Evolutionary conservation across 2,329 filamentous ascomycete genomes (phyloP).

Genomic region (Colletotrichum orchidophilum): DNA sequence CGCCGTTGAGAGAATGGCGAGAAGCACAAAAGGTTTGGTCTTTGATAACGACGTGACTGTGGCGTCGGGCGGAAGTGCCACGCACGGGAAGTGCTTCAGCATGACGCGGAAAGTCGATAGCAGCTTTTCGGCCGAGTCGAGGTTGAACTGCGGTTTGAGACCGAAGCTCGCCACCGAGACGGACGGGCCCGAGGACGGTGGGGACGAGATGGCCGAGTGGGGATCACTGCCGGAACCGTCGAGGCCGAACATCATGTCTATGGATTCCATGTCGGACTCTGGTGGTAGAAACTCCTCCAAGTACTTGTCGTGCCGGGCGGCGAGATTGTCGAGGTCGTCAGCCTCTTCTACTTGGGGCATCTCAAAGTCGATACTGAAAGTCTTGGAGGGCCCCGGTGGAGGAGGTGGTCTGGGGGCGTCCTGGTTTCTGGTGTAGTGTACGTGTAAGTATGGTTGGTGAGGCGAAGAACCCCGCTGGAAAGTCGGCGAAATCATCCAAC

Average conservation of each 20-base stretch:
- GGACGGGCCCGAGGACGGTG: slow-evolving; percentile 36
- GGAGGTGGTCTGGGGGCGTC: slow-evolving; percentile 38
- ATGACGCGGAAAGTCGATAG: slow-evolving; percentile 55
- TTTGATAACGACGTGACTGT: slow-evolving; percentile 55
- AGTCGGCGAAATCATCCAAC: neutral
- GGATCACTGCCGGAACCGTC: slow-evolving; percentile 3
- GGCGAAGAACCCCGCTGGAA: neutral
- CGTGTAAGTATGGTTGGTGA: slow-evolving; percentile 33
- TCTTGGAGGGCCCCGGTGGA: slow-evolving; percentile 55
- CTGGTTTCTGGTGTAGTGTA: slow-evolving; percentile 35
- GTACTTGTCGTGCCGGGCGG: slow-evolving; percentile 52
- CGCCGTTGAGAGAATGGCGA: slow-evolving; percentile 62
- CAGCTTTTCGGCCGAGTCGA: slow-evolving; percentile 59
- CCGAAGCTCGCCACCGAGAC: slow-evolving; percentile 50
- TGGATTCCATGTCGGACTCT: slow-evolving; percentile 37
- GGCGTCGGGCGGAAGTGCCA: slow-evolving; percentile 50
- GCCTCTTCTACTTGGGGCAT: slow-evolving; percentile 51
- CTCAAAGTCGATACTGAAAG: slow-evolving; percentile 62
- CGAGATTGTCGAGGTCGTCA: slow-evolving; percentile 53
- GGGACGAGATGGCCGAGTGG: slow-evolving; percentile 33
- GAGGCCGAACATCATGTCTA: slow-evolving; percentile 25
- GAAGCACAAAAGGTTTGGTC: slow-evolving; percentile 60
- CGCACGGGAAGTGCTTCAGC: slow-evolving; percentile 54
- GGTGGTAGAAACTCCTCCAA: slow-evolving; percentile 52
- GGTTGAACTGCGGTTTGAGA: slow-evolving; percentile 63